Conservation (phyloP, 2,329 filamentous ascomycete genomes). For the Cercospora canescens region DNA sequence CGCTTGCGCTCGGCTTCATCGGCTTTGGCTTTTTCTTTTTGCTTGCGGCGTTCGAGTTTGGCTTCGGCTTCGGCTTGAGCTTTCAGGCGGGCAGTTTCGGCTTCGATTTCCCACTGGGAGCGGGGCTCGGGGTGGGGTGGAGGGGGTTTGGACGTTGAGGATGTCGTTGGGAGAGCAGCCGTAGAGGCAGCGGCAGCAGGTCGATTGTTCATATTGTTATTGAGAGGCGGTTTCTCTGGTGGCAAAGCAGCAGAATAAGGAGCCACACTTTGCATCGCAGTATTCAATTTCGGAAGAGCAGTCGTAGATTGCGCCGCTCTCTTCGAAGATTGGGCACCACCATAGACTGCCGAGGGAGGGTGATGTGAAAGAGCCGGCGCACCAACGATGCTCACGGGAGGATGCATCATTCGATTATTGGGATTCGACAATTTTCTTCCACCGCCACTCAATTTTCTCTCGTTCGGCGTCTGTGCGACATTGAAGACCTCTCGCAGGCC, state of each 20-base stretch:
- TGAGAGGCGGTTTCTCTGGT: background rate
- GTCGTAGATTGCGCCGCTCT: background rate
- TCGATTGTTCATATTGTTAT: background rate
- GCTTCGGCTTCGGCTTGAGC: constrained; percentile 46
- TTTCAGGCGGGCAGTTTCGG: constrained; percentile 50
- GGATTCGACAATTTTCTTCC: constrained; percentile 31
- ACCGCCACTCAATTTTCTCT: constrained; percentile 28
- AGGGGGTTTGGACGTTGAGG: constrained; percentile 18
- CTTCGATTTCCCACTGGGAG: constrained; percentile 53
- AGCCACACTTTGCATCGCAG: background rate
- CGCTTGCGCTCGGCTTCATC: constrained; percentile 59
- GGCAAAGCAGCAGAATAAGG: constrained; percentile 3
- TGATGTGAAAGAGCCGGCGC: constrained; percentile 22
- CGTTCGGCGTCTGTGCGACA: constrained; percentile 51
- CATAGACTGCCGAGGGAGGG: constrained; percentile 15
- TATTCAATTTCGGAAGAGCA: background rate
- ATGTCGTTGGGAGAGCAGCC: constrained; percentile 13
- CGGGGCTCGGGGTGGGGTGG: constrained; percentile 51
- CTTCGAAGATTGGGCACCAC: background rate
- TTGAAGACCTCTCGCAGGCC: constrained; percentile 78
- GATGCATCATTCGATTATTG: constrained; percentile 16
- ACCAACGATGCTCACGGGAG: constrained; percentile 22
- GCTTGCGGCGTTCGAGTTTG: constrained; percentile 49
- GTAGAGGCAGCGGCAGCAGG: constrained; percentile 15
- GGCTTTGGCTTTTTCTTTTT: constrained; percentile 57